Base-by-base conservation (phyloP, 768 basidiomycete genomes). In the Cubamyces sp. region DNA sequence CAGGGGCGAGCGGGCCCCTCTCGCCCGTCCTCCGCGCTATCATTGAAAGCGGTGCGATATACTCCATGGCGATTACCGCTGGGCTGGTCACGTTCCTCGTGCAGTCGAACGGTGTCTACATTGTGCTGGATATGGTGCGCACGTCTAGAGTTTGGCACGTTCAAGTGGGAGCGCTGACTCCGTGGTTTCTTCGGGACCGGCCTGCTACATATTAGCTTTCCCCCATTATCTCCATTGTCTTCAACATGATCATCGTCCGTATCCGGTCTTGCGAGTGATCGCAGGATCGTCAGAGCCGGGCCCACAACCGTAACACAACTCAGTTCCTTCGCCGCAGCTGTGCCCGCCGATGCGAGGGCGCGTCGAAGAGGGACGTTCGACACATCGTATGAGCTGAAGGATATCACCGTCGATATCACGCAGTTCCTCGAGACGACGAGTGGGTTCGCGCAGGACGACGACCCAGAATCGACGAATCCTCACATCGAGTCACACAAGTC, bases 231-330 rank as follows among this genome's bases (percentile, higher is more conserved):
- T 75, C 73, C 11, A 79, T 79, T 67, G 73, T 75, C 5, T 79
- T 79, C 66, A 76, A 76, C 64, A 74, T 78, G 76, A 74, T 79
- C 42, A 77, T 78, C 34, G 70, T 79, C n/a, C 78, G 76, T 23
- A 67, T 77, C 37, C 37, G 77, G 72, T 6, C 55, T 54, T 11
- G 45, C 55, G 25, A 49, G 21, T 2, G 57, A 51, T 12, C 51
- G 46, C 16, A n/a, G 18, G 5, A 25, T 66, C 19, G 28, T 28
- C 30, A 30, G 37, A 23, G n/a, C 37, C 2, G 40, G 19, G 12
- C 43, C 58, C 5, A 45, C 48, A 9, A 34, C 34, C 9, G 34
- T 34, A 5, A 49, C 48, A 15, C 48, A 49, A 16, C 16, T 28
- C 25, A 26, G 48, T 16, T 26, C 23, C 15, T 49, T 49, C 26